phyloP scores from a whole-genome alignment of 148 eudicot genomes.

The Fallopia convolvulus region DNA sequence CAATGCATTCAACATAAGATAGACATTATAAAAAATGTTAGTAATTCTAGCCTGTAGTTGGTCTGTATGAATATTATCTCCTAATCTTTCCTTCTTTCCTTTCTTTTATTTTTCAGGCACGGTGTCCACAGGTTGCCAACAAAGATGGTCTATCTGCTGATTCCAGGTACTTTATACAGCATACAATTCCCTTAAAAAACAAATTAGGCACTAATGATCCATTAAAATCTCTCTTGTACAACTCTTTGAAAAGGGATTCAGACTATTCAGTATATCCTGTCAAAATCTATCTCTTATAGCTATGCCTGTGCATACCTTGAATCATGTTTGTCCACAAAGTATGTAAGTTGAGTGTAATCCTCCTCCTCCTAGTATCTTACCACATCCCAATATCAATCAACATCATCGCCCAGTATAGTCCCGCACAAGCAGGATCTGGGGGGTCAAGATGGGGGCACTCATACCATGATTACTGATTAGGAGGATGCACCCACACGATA shows the following conservation, averaged over 20 bases:
- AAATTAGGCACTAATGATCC: neutral
- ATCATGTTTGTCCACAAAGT: neutral
- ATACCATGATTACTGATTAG: no score
- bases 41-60: neutral
- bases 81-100: neutral
- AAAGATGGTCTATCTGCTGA: constrained; percentile 72
- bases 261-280: neutral
- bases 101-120: constrained; percentile 49
- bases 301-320: neutral
- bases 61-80: neutral
- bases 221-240: neutral
- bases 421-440: no score
- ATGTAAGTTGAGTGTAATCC: neutral
- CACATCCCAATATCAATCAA: neutral
- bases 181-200: neutral
- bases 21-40: neutral
- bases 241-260: neutral
- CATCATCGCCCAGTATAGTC: no score
- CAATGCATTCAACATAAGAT: neutral
- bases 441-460: no score
- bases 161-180: constrained; percentile 59
- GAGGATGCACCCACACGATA: no score
- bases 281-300: neutral
- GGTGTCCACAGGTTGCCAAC: constrained; percentile 88
- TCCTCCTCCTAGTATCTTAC: neutral